These are phyloP conservation scores for Botrytis porri DNA, from an alignment of 2,329 filamentous ascomycete genomes.

Conservation along the genomic window DNA sequence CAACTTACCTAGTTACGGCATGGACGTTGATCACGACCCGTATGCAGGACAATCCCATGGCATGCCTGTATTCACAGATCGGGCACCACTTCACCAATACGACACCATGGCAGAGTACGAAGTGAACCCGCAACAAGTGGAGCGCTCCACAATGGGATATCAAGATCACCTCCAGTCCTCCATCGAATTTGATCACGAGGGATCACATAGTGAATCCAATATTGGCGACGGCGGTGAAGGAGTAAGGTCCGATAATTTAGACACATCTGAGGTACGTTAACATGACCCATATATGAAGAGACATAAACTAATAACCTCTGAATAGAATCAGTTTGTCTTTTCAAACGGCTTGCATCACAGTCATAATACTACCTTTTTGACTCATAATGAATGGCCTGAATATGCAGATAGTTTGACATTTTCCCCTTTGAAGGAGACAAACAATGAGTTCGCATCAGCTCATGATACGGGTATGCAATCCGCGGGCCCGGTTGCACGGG, in stretches of 20 bases:
- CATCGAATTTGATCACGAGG: slow-evolving; percentile 3
- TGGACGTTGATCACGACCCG: not conserved
- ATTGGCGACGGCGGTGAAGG: not conserved
- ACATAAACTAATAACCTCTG: not conserved
- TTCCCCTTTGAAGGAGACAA: not conserved
- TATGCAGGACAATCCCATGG: not conserved
- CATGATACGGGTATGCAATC: not conserved
- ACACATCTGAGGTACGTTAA: not conserved
- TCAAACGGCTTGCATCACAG: not conserved
- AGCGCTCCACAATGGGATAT: not conserved
- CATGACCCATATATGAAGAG: slow-evolving; percentile 14
- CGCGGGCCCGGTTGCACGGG: not conserved
- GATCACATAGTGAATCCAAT: not conserved
- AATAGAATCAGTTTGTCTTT: not conserved
- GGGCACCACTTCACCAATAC: not conserved
- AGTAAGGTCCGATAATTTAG: slow-evolving; percentile 4
- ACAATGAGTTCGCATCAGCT: not conserved
- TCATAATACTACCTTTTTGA: not conserved
- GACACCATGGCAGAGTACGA: not conserved
- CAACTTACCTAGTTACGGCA: not conserved
- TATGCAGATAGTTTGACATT: not conserved
- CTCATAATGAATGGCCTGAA: not conserved
- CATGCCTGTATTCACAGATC: not conserved
- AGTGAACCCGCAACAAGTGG: not conserved
- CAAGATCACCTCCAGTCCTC: not conserved